phyloP scores from a whole-genome alignment of 2,329 filamentous ascomycete genomes.

The Alternaria burnsii region DNA sequence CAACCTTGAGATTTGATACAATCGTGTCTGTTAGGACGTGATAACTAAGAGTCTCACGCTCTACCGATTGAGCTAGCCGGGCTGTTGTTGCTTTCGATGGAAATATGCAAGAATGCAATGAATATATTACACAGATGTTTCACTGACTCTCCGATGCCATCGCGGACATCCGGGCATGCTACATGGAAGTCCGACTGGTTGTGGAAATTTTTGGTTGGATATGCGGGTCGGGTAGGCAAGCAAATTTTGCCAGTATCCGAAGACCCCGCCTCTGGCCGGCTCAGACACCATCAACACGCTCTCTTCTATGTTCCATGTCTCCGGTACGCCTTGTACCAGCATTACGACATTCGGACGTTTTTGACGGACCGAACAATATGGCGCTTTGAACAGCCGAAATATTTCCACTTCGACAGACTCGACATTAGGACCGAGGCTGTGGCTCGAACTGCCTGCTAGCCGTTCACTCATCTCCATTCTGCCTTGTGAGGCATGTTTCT shows the following conservation, averaged over 20 bases:
- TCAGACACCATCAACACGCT: neutral
- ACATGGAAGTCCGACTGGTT: neutral
- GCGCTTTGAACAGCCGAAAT: neutral
- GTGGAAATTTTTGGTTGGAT: neutral
- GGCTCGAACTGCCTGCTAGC: neutral
- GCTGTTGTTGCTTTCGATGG: constrained; percentile 15
- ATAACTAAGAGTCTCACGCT: constrained; percentile 52
- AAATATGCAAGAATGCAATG: accelerated
- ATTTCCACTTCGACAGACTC: neutral
- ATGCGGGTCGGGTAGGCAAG: neutral
- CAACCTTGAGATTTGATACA: constrained; percentile 24
- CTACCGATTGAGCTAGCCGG: constrained; percentile 50
- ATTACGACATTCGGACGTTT: neutral
- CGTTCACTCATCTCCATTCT: neutral
- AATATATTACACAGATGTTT: neutral
- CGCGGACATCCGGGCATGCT: no score
- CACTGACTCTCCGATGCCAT: neutral
- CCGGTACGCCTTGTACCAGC: neutral
- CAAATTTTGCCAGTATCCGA: constrained; percentile 1
- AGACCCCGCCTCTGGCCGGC: neutral
- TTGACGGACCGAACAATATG: neutral
- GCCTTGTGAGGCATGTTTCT: constrained; percentile 6
- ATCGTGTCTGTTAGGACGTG: constrained; percentile 18
- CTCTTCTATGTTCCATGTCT: neutral
- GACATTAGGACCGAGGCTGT: neutral